phyloP scores from a whole-genome alignment of 495 filamentous ascomycete species.

The Neurospora africana region DNA sequence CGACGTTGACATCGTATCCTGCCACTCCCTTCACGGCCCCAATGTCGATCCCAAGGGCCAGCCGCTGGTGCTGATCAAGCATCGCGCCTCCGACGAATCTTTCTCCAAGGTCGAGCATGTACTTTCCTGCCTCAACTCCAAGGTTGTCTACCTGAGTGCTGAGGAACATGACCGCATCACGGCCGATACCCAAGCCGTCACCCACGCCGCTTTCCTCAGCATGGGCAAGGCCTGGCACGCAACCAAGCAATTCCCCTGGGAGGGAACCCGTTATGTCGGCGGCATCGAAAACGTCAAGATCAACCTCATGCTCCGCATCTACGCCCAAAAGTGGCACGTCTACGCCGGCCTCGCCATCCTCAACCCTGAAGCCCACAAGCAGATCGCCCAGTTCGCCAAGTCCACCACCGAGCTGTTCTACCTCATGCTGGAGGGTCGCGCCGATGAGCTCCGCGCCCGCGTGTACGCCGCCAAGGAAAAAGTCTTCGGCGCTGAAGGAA shows the following conservation, averaged over 20 bases:
- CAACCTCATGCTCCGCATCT: conserved; percentile 93
- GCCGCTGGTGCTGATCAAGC: conserved; percentile 85
- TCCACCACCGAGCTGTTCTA: conserved; percentile 93
- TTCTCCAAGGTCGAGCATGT: conserved; percentile 70
- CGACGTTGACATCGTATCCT: conserved; percentile 91
- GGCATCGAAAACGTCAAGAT: conserved; percentile 99
- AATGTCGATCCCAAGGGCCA: conserved; percentile 79
- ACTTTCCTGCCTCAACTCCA: conserved; percentile 70
- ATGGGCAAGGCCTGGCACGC: conserved; percentile 97
- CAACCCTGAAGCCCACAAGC: conserved; percentile 80
- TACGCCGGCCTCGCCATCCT: conserved; percentile 96
- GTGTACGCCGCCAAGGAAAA: conserved; percentile 67
- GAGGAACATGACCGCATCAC: conserved; percentile 91
- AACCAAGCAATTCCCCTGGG: conserved; percentile 91
- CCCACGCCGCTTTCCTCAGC: conserved; percentile 89
- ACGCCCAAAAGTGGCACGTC: conserved; percentile 97
- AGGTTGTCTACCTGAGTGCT: conserved; percentile 76
- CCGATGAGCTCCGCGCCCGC: conserved; percentile 66
- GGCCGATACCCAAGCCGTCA: conserved; percentile 95
- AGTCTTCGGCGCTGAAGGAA: conserved; percentile 55
- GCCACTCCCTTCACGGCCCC: conserved; percentile 93
- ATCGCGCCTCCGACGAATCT: conserved; percentile 69
- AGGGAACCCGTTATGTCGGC: conserved; percentile 80
- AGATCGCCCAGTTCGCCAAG: conserved; percentile 87
- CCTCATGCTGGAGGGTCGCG: conserved; percentile 80